phyloP scores from a whole-genome alignment of 768 basidiomycete genomes.

The Lactarius hatsudake region DNA sequence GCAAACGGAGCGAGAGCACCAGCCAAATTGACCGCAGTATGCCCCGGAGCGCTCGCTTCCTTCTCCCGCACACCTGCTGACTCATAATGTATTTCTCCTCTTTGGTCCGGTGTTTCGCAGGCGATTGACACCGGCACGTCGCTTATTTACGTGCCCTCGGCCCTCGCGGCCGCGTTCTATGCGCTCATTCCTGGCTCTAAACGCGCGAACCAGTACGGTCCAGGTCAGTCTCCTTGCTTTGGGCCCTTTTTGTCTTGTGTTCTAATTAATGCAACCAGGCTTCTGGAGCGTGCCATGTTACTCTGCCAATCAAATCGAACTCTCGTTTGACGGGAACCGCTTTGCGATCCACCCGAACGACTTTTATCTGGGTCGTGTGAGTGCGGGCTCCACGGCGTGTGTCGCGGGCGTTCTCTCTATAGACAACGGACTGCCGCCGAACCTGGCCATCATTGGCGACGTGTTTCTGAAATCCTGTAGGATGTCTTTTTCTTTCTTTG shows the following conservation, averaged over 20 bases:
- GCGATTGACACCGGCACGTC: constrained; percentile 70
- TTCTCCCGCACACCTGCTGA: background rate
- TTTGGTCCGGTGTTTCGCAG: constrained; percentile 33
- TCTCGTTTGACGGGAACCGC: constrained; percentile 44
- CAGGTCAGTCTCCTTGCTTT: constrained; percentile 33
- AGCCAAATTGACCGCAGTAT: constrained; percentile 36
- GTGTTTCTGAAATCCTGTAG: constrained; percentile 66
- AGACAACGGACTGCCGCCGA: constrained; percentile 44
- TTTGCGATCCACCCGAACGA: constrained; percentile 47
- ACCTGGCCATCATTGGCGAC: constrained; percentile 61
- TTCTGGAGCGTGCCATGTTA: constrained; percentile 59
- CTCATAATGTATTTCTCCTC: background rate
- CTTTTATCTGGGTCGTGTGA: constrained; percentile 52
- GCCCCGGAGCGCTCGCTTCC: background rate
- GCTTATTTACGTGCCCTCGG: constrained; percentile 54
- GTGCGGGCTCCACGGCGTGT: constrained; percentile 45
- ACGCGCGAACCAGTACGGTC: constrained; percentile 42
- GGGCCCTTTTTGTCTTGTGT: too few species aligned
- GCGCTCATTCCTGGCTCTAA: constrained; percentile 48
- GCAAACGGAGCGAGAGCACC: constrained; percentile 33
- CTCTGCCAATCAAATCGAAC: constrained; percentile 35
- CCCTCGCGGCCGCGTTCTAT: constrained; percentile 48
- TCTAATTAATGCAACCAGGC: constrained; percentile 30
- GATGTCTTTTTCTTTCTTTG: background rate
- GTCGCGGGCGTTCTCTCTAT: constrained; percentile 54